These are phyloP conservation scores for Talaromyces sp. DNA, from an alignment of 2,329 filamentous ascomycete genomes.

Conservation along the genomic window DNA sequence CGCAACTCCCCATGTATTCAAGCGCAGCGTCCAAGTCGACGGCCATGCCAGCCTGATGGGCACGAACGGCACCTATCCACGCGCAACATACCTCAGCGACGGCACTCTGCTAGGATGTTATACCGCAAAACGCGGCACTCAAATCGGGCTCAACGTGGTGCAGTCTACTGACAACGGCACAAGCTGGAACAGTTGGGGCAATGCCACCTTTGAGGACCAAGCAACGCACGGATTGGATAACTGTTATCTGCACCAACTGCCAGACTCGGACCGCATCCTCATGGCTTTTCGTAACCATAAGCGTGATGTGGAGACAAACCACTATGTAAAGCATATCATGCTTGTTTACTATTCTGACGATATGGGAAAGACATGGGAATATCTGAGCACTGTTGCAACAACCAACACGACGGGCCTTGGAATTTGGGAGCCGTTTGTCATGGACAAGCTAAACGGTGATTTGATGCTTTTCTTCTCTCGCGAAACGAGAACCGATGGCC, in stretches of 20 bases:
- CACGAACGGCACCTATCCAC: neutral
- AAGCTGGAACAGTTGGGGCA: neutral
- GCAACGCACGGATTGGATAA: neutral
- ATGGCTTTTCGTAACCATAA: neutral
- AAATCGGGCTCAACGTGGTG: neutral
- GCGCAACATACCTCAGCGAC: neutral
- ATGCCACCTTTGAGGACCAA: neutral
- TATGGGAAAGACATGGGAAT: neutral
- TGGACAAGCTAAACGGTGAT: neutral
- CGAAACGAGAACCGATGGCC: neutral
- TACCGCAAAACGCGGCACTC: neutral
- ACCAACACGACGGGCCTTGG: neutral
- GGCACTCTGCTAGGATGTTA: neutral
- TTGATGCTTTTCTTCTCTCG: neutral
- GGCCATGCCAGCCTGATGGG: neutral
- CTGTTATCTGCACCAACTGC: neutral
- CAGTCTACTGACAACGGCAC: neutral
- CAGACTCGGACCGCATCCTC: neutral
- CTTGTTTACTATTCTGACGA: neutral
- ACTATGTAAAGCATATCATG: neutral
- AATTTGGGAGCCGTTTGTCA: neutral
- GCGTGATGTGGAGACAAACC: neutral
- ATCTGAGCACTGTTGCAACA: neutral
- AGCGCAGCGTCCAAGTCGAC: no score
- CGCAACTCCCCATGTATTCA: no score